These are phyloP conservation scores for Panicum miliaceum DNA, from an alignment of 176 grass and related monocot genomes.

Conservation along the genomic window DNA sequence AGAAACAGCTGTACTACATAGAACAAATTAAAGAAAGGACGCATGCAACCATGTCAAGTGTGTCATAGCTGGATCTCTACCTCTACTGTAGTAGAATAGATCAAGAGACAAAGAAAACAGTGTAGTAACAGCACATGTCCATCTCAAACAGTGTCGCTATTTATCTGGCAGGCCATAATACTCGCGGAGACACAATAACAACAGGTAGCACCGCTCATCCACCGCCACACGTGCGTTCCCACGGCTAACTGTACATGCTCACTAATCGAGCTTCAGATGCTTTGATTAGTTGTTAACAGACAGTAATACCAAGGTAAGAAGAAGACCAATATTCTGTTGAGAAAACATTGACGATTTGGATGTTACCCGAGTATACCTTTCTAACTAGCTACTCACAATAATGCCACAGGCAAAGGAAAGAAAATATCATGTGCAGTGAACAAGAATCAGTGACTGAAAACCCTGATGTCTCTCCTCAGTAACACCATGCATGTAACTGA, in stretches of 20 bases:
- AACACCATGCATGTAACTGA: background rate
- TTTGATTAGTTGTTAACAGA: background rate
- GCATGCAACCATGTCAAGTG: background rate
- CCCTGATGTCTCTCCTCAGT: background rate
- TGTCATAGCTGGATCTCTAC: slow-evolving; percentile 10
- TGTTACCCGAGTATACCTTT: background rate
- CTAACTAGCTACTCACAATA: background rate
- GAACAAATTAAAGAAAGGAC: background rate
- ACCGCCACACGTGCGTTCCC: slow-evolving; percentile 11
- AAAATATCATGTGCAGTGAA: background rate
- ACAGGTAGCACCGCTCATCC: slow-evolving; percentile 37
- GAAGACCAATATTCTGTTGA: background rate
- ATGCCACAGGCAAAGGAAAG: too few relatives aligned
- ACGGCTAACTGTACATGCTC: background rate
- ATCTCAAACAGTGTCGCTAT: slow-evolving; percentile 23
- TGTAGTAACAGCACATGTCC: slow-evolving; percentile 33
- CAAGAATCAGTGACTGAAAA: background rate
- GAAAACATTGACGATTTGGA: background rate
- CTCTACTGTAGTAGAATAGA: slow-evolving; percentile 13
- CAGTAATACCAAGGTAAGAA: background rate
- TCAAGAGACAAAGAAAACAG: slow-evolving; percentile 36
- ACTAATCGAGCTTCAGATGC: background rate
- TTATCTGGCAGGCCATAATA: slow-evolving; percentile 24
- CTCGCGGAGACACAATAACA: slow-evolving; percentile 29
- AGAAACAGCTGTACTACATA: background rate